These are phyloP conservation scores for Psilocybe cubensis DNA, from an alignment of 768 basidiomycete species.

Conservation along the genomic window DNA sequence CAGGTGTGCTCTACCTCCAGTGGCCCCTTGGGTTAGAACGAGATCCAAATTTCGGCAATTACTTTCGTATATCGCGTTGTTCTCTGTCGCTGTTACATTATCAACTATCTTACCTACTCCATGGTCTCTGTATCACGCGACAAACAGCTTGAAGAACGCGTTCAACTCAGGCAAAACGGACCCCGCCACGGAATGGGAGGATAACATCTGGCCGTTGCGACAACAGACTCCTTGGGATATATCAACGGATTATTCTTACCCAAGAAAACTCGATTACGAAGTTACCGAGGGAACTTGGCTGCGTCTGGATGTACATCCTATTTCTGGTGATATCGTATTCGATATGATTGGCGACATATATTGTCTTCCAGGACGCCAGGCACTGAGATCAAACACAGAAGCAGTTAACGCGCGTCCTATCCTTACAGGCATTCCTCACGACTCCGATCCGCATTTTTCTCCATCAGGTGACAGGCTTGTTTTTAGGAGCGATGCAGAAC, in stretches of 20 bases:
- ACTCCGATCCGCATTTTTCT: conserved; percentile 76
- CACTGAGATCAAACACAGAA: conserved; percentile 23
- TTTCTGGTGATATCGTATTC: conserved; percentile 70
- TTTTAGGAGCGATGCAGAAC: conserved; percentile 72
- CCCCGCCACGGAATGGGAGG: conserved; percentile 45
- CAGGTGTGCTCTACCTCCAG: background rate
- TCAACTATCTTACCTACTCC: conserved; percentile 37
- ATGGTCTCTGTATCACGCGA: conserved; percentile 30
- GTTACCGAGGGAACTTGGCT: conserved; percentile 80
- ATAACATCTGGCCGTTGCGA: conserved; percentile 67
- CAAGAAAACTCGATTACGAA: conserved; percentile 67
- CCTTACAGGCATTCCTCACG: conserved; percentile 66
- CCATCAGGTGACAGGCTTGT: conserved; percentile 65
- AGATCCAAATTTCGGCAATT: conserved; percentile 7
- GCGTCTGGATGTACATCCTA: conserved; percentile 72
- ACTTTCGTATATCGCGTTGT: conserved; percentile 26
- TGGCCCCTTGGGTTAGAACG: background rate
- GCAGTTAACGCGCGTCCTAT: conserved; percentile 55
- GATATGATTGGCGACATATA: conserved; percentile 79
- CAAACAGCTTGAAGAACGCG: conserved; percentile 22
- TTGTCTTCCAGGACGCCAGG: conserved; percentile 56
- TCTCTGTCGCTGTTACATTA: conserved; percentile 35
- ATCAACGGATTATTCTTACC: conserved; percentile 73
- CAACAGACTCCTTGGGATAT: conserved; percentile 70
- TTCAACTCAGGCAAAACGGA: conserved; percentile 22